Percentiles rank a stretch among this genome's conserved stretches.
These are phyloP conservation scores for Nothophaeocryptopus gaeumannii DNA, from an alignment of 2,329 filamentous ascomycete genomes.

Conservation along the genomic window DNA sequence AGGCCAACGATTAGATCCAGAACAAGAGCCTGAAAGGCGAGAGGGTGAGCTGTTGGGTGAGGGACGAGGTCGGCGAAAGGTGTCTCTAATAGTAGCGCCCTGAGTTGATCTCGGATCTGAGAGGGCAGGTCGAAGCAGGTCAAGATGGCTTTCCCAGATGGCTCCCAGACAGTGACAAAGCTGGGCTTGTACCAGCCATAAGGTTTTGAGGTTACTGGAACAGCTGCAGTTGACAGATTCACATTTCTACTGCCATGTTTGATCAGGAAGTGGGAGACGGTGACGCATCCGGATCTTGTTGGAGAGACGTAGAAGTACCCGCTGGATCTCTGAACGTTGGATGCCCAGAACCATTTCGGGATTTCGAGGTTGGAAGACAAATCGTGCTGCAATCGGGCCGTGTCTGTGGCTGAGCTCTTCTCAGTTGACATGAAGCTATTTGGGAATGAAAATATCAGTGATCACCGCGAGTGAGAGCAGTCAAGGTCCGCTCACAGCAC, in stretches of 20 bases:
- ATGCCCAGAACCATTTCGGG: conserved; percentile 8
- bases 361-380: too few species aligned
- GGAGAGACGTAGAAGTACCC: conserved; percentile 11
- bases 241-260: conserved; percentile 10
- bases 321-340: conserved; percentile 11
- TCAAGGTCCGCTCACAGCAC: too few species aligned
- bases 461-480: too few species aligned
- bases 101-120: background rate
- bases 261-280: conserved; percentile 18
- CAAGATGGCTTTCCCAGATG: background rate
- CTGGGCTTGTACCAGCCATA: conserved; percentile 18
- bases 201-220: background rate
- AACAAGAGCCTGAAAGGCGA: conserved; percentile 14
- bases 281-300: background rate
- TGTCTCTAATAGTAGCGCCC: background rate
- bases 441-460: too few species aligned
- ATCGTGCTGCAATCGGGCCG: too few species aligned
- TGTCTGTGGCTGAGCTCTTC: too few species aligned
- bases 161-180: conserved; percentile 10
- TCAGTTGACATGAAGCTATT: too few species aligned
- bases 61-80: background rate
- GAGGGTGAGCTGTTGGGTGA: conserved; percentile 9
- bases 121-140: conserved; percentile 13
- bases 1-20: conserved; percentile 16
- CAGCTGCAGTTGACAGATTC: background rate